Percentiles rank a stretch among this genome's conserved stretches.
Evolutionary conservation across 495 filamentous ascomycete genomes (phyloP).

Genomic region (Talaromyces stipitatus): DNA sequence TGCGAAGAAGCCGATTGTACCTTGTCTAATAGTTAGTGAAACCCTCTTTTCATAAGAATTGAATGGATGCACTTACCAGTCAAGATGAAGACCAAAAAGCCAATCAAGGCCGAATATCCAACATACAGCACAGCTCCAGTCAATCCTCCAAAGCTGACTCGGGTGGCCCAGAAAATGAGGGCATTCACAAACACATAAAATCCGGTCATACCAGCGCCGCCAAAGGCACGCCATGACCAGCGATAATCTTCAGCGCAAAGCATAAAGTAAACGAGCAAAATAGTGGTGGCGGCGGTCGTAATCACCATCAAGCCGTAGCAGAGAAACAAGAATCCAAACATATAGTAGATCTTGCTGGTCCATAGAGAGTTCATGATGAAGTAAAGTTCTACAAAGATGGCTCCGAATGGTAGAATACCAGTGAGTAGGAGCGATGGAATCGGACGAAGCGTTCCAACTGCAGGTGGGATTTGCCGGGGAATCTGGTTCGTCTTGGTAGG

Average conservation of each 20-base stretch:
- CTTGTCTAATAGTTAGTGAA: slow-evolving; percentile 30
- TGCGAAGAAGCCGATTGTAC: slow-evolving; percentile 90
- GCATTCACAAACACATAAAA: slow-evolving; percentile 86
- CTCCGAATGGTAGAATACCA: slow-evolving; percentile 86
- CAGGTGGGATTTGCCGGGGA: slow-evolving; percentile 86
- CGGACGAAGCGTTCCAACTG: slow-evolving; percentile 70
- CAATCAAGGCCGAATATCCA: slow-evolving; percentile 83
- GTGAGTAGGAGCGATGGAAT: slow-evolving; percentile 83
- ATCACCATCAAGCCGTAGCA: slow-evolving; percentile 98
- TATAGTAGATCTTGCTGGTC: slow-evolving; percentile 98
- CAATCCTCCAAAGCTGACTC: slow-evolving; percentile 74
- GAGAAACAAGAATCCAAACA: slow-evolving; percentile 98
- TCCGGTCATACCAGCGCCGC: slow-evolving; percentile 78
- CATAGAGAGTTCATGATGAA: slow-evolving; percentile 98
- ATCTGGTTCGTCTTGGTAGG: slow-evolving; percentile 97
- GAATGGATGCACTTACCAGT: slow-evolving; percentile 60
- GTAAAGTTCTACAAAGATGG: slow-evolving; percentile 96
- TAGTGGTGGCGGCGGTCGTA: slow-evolving; percentile 84
- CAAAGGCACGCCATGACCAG: slow-evolving; percentile 96
- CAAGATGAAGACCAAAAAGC: slow-evolving; percentile 85
- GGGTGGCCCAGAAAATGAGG: slow-evolving; percentile 78
- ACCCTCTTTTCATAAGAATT: background rate
- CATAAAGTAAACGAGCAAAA: slow-evolving; percentile 89
- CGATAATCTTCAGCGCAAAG: slow-evolving; percentile 96
- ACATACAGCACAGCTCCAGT: slow-evolving; percentile 86